phyloP scores from a whole-genome alignment of 2,329 filamentous ascomycete genomes.

The Fusarium sp. region DNA sequence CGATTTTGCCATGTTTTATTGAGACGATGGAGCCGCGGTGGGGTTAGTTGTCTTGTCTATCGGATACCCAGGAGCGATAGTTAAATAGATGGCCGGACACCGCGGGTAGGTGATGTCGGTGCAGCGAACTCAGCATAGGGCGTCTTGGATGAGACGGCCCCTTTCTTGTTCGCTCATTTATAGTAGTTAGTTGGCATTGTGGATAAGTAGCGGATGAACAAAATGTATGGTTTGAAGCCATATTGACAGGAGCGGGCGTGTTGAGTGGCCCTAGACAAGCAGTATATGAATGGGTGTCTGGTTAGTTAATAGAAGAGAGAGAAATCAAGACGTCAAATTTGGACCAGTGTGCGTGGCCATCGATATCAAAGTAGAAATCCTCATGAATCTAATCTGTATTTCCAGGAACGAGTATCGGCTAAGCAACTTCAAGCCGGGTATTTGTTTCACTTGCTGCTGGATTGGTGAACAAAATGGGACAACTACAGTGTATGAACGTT shows the following conservation, averaged over 20 bases:
- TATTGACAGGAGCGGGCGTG: conserved; percentile 39
- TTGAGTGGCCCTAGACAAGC: conserved; percentile 33
- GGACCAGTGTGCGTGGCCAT: no score
- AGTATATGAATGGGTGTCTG: conserved; percentile 36
- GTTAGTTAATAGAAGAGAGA: conserved; percentile 50
- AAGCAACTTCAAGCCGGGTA: no score
- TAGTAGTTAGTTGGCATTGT: conserved; percentile 37
- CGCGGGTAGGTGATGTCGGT: conserved; percentile 41
- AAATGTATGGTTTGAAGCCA: conserved; percentile 37
- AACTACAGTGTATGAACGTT: no score
- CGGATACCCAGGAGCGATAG: conserved; percentile 51
- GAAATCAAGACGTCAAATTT: conserved; percentile 9
- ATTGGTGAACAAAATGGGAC: no score
- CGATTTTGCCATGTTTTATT: conserved; percentile 45
- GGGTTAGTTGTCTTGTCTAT: conserved; percentile 49
- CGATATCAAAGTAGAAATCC: no score
- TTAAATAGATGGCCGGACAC: conserved; percentile 48
- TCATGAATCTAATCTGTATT: no score
- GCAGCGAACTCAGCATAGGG: conserved; percentile 33
- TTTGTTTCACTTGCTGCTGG: no score
- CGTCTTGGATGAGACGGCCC: conserved; percentile 23
- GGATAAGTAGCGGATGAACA: conserved; percentile 42
- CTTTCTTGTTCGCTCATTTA: conserved; percentile 40
- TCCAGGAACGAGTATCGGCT: no score
- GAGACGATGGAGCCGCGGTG: conserved; percentile 47